A percentile compares a stretch with the other conserved stretches of the same genome.
Evolutionary conservation across 495 filamentous ascomycete species (phyloP).

Genomic region (Trichocladium uniseriatum): DNA sequence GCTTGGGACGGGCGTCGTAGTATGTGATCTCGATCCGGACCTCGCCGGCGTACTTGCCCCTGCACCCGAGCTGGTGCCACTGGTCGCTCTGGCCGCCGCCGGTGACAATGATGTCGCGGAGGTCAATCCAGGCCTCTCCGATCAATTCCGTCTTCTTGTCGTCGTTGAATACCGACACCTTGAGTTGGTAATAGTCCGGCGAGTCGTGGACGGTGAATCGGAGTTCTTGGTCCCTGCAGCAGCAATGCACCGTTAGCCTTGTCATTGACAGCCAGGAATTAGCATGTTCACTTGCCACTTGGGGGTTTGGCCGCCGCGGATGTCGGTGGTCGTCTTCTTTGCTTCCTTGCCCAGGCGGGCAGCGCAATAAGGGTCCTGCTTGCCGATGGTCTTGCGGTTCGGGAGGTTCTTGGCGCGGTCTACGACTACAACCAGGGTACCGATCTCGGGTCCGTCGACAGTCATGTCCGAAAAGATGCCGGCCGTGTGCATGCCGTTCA

Average conservation of each 20-base stretch:
- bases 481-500: conserved; percentile 61
- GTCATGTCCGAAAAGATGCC: conserved; percentile 96
- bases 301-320: conserved; percentile 89
- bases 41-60: conserved; percentile 89
- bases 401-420: conserved; percentile 94
- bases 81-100: conserved; percentile 88
- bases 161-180: conserved; percentile 94
- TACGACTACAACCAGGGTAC: conserved; percentile 82
- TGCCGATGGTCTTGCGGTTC: conserved; percentile 92
- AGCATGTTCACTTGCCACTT: conserved; percentile 92
- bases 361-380: conserved; percentile 96
- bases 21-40: conserved; percentile 93
- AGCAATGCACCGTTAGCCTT: conserved; percentile 5
- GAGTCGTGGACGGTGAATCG: conserved; percentile 95
- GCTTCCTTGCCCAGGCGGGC: conserved; percentile 92
- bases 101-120: conserved; percentile 69
- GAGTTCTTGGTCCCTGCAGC: conserved; percentile 84
- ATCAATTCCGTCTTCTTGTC: conserved; percentile 95
- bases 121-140: conserved; percentile 80
- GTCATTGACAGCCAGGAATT: too few relatives aligned
- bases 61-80: conserved; percentile 81
- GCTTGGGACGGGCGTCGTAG: conserved; percentile 80
- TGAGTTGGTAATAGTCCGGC: conserved; percentile 86
- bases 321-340: conserved; percentile 93
- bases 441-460: conserved; percentile 88